Percentiles rank a stretch among this genome's conserved stretches.
These are phyloP conservation scores for Thermothelomyces thermophilus DNA, from an alignment of 2,329 filamentous ascomycete species.

Conservation along the genomic window DNA sequence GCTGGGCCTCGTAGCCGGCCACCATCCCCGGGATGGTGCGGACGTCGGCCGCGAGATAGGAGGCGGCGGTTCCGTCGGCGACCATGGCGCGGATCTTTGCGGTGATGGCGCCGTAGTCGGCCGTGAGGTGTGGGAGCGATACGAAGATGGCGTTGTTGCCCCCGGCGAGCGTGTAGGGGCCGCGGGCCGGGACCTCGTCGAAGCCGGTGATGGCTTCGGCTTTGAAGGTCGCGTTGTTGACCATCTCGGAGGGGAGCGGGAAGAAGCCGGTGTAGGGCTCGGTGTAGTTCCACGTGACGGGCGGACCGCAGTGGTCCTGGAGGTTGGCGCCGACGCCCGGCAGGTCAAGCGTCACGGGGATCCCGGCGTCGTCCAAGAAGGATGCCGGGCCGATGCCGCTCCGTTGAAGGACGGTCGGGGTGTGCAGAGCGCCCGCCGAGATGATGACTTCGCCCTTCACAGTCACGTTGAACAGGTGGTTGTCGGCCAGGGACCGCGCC, in stretches of 20 bases:
- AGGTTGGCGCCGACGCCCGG: conserved; percentile 52
- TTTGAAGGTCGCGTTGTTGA: conserved; percentile 28
- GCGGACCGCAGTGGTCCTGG: conserved; percentile 31
- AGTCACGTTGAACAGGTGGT: conserved; percentile 16
- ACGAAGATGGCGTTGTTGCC: conserved; percentile 30
- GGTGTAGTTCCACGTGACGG: conserved; percentile 21
- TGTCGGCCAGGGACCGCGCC: conserved; percentile 19
- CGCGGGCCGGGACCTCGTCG: conserved; percentile 28
- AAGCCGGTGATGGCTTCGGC: conserved; percentile 29
- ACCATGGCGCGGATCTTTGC: conserved; percentile 11
- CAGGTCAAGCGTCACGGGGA: conserved; percentile 46
- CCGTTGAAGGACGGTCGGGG: conserved; percentile 37
- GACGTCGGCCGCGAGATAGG: conserved; percentile 15
- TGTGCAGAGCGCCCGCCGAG: conserved; percentile 36
- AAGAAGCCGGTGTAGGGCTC: conserved; percentile 17
- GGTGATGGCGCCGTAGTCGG: conserved; percentile 7
- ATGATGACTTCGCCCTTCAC: conserved; percentile 34
- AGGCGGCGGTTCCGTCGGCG: background rate
- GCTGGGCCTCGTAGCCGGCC: conserved; percentile 18
- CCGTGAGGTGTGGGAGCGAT: conserved; percentile 17
- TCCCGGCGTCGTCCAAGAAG: conserved; percentile 35
- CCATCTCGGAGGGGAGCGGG: conserved; percentile 18
- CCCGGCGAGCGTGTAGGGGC: conserved; percentile 33
- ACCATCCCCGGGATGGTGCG: conserved; percentile 11
- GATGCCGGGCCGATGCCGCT: conserved; percentile 35